Base-by-base conservation (phyloP, 2,329 filamentous ascomycete genomes). In the Ilyonectria robusta region DNA sequence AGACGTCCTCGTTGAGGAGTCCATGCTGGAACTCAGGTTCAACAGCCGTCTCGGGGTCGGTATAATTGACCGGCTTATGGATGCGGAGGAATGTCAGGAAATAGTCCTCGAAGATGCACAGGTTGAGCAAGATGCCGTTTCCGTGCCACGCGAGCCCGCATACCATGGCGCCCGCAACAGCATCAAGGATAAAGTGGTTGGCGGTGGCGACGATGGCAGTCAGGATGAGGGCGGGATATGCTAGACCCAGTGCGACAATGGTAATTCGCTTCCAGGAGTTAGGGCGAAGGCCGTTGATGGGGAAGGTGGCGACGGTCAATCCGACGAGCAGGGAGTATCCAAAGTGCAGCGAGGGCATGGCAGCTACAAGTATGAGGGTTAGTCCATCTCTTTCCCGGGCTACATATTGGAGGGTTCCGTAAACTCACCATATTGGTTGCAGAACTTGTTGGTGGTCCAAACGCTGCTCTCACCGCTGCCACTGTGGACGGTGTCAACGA, bases 301-400 rank as follows among this genome's bases (percentile, higher is more conserved):
- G 92, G 53, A 93, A 87, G 1, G 88, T 89, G 72, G 88, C 87
- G 64, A 93, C 85, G 4, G 91, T 93, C 13, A 93, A 80, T 8
- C 92, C 92, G 75, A 94, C 90, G 73, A 94, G 86, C 33, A 94
- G 86, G 4, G 90, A 91, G 81, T 94, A 94, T 3, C 92, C 92
- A 75, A 94, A 94, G 78, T 94, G 92, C 17, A 94, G 84, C 0
- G 89, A 92, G 1, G 92, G 92, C 92, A 94, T 94, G 8, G 92
- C 92, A 61, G 90, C 89, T 90, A 51, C 2, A 29, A n/a, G 9
- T 7, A 42, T 4, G 26, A 6, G 13, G 10, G 62, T 76, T 51
- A 76, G 68, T n/a, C 15, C 19, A 1, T 21, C 10, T 50, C 33
- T 17, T 19, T 2, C 31, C 10, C 9, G 9, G 8, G 13, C 9